Base-by-base conservation (phyloP, 106 monocot genomes). In the Amphibolis antarctica region DNA sequence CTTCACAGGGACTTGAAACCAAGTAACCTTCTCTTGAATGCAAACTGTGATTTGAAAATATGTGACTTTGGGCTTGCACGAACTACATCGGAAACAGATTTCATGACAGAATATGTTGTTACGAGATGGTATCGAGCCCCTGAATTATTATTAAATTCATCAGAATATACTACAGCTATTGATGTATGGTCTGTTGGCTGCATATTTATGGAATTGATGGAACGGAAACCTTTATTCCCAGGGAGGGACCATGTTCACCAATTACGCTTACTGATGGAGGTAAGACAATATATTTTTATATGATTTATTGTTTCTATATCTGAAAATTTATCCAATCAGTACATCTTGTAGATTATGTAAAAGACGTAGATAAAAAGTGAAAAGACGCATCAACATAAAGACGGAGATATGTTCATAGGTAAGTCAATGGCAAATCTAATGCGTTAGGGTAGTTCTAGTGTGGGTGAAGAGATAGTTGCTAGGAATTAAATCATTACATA, bases 171-270 rank as follows among this genome's bases (percentile, higher is more conserved):
- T 30, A 76, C 94, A 31, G 83, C 94, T 64, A 89, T 94, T 76
- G 94, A 94, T 84, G 83, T 94, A 5, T 94, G 94, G 94, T 94
- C 94, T 23, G 89, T 94, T 13, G 94, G 94, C n/a, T 94, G 94
- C 80, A 86, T 94, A 61, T 94, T 89, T 81, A 94, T 94, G 94
- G 94, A 94, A 71, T 66, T 94, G 23, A 94, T 94, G 94, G 79
- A 86, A 42, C 74, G 89, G 23, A 94, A 75, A 45, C 94, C 94
- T 48, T 73, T 94, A 72, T 94, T 94, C 67, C 94, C 94, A 27
- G 94, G 94, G 9, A 83, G 89, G 68, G 94, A 94, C 73, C 94
- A 89, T 83, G 94, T 88, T 22, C 89, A 94, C 71, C 94, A 94
- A 63, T 66, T 94, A 57, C 89, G 86, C 28, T 76, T 94, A 51